These are phyloP conservation scores for Geotrichum restrictum DNA, from an alignment of 1,139 yeast genomes.

Conservation along the genomic window DNA sequence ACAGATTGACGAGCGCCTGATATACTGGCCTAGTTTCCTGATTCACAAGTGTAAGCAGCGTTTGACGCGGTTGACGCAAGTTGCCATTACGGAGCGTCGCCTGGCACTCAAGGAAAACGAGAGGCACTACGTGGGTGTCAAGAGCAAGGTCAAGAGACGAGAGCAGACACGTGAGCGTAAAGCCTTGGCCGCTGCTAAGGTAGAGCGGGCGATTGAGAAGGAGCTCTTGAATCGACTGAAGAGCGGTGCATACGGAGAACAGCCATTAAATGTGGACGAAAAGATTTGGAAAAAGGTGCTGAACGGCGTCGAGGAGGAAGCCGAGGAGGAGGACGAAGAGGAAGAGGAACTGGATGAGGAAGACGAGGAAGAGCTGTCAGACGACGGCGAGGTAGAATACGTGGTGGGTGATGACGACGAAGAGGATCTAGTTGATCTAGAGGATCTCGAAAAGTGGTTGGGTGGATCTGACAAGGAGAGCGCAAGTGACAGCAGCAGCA, in stretches of 20 bases:
- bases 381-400: conserved; percentile 75
- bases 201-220: conserved; percentile 93
- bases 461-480: conserved; percentile 58
- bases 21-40: conserved; percentile 89
- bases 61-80: conserved; percentile 88
- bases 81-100: conserved; percentile 93
- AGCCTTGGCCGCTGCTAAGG: conserved; percentile 93
- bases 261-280: conserved; percentile 94
- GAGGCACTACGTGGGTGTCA: conserved; percentile 77
- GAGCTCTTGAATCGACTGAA: conserved; percentile 89
- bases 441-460: conserved; percentile 87
- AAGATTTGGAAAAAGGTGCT: conserved; percentile 91
- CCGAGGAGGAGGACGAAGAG: conserved; percentile 58
- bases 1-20: conserved; percentile 80
- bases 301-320: conserved; percentile 61
- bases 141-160: conserved; percentile 89
- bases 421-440: conserved; percentile 85
- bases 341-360: conserved; percentile 56
- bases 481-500: conserved; percentile 34
- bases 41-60: conserved; percentile 94
- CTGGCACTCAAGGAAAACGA: conserved; percentile 87
- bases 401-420: conserved; percentile 70
- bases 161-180: conserved; percentile 93
- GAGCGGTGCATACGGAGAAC: conserved; percentile 97
- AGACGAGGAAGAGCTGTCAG: conserved; percentile 52